Evolutionary conservation across 345 rosid species (phyloP).

Genomic region (Trapa bicornis): DNA sequence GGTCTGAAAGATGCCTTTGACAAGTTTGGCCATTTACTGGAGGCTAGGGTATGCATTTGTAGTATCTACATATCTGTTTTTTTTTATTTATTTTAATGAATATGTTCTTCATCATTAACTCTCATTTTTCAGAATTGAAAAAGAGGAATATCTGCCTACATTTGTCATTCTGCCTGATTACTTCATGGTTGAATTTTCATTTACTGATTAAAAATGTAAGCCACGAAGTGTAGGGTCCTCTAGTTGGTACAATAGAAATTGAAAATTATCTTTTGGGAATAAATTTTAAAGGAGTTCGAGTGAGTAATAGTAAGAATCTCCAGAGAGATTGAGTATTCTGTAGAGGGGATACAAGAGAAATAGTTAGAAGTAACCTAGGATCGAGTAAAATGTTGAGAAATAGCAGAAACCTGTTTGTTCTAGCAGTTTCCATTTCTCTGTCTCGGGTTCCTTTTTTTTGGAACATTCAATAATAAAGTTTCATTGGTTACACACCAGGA

Average conservation of each 20-base stretch:
- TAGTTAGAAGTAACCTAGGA: background rate
- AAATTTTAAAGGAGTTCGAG: background rate
- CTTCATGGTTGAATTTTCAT: background rate
- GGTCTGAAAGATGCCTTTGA: constrained; percentile 82
- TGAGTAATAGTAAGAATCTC: background rate
- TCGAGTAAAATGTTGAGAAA: background rate
- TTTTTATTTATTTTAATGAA: background rate
- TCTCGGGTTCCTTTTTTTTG: background rate
- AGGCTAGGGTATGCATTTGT: constrained; percentile 51
- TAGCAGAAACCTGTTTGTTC: background rate
- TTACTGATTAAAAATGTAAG: background rate
- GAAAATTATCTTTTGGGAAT: background rate
- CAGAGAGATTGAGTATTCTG: background rate
- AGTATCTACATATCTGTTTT: background rate
- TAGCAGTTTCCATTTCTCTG: background rate
- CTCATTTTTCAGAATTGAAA: background rate
- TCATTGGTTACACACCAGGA: too few species aligned
- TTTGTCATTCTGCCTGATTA: background rate
- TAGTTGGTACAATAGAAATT: background rate
- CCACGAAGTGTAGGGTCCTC: background rate
- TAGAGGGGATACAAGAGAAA: background rate
- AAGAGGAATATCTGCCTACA: background rate
- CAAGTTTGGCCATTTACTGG: constrained; percentile 78
- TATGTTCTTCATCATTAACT: background rate
- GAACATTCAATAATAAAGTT: background rate